These are phyloP conservation scores for Alternaria arbusti DNA, from an alignment of 2,329 filamentous ascomycete genomes.

Conservation along the genomic window DNA sequence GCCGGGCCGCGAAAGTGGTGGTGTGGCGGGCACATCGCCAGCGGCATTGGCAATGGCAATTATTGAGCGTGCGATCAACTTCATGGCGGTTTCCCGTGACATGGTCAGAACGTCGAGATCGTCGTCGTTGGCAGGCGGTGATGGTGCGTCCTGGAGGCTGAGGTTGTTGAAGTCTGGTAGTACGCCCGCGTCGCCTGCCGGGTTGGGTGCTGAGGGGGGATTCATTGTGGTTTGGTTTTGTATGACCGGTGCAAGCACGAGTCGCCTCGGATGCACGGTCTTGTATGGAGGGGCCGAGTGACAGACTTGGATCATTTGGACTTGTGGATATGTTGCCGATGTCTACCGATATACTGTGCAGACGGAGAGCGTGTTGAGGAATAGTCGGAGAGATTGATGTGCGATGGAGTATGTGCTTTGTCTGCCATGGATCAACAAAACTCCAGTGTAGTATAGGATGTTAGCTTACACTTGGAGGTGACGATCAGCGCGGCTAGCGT, in stretches of 20 bases:
- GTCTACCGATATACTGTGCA: slow-evolving; percentile 26
- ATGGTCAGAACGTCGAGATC: slow-evolving; percentile 75
- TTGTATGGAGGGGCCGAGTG: slow-evolving; percentile 36
- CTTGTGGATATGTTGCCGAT: slow-evolving; percentile 27
- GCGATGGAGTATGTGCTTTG: background rate
- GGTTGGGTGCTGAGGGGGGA: slow-evolving; percentile 49
- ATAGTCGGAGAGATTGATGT: slow-evolving; percentile 1
- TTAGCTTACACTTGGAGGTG: slow-evolving; percentile 10
- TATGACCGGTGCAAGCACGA: slow-evolving; percentile 33
- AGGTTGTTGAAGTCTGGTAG: slow-evolving; percentile 45
- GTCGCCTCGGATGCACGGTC: slow-evolving; percentile 38
- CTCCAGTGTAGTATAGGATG: background rate
- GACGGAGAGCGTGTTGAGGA: slow-evolving; percentile 8
- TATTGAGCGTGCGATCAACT: slow-evolving; percentile 70
- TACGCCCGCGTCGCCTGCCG: slow-evolving; percentile 49
- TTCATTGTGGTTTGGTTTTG: slow-evolving; percentile 29
- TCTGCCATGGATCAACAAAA: slow-evolving; percentile 6
- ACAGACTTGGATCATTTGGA: slow-evolving; percentile 45
- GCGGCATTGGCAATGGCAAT: slow-evolving; percentile 71
- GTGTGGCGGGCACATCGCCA: slow-evolving; percentile 82
- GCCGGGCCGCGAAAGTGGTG: slow-evolving; percentile 67
- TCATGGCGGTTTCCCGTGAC: slow-evolving; percentile 75
- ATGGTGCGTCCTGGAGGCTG: slow-evolving; percentile 44
- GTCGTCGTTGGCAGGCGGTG: slow-evolving; percentile 48
- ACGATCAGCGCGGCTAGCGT: slow-evolving; percentile 4